Evolutionary conservation across 192 early-diverging fungal species (phyloP).

Genomic region (Backusella australiensis): DNA sequence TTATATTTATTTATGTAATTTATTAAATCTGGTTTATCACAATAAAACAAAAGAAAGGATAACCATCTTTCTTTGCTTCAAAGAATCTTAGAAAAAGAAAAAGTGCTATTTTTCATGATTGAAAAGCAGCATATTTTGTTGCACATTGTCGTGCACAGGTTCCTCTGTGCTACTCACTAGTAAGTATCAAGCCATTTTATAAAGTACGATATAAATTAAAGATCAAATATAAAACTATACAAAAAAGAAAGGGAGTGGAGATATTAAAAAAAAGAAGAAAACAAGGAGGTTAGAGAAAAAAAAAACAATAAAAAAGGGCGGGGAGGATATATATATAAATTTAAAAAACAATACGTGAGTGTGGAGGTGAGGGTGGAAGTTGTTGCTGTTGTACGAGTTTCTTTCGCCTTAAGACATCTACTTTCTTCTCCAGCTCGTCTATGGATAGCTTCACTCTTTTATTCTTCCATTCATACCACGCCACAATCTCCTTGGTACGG

Average conservation of each 20-base stretch:
- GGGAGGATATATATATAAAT: neutral
- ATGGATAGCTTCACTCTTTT: conserved; percentile 15
- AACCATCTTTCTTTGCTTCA: neutral
- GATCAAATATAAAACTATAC: neutral
- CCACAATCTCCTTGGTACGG: conserved; percentile 31
- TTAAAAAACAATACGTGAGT: conserved; percentile 1
- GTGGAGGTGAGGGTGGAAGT: neutral
- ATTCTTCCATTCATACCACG: conserved; percentile 36
- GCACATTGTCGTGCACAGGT: neutral
- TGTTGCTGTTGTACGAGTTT: conserved; percentile 4
- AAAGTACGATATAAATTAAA: neutral
- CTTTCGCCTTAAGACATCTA: conserved; percentile 22
- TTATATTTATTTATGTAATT: no score
- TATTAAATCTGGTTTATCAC: no score
- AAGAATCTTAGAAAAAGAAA: neutral
- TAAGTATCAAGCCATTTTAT: neutral
- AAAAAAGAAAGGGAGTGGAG: neutral
- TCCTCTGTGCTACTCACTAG: neutral
- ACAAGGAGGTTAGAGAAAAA: neutral
- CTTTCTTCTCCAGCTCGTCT: conserved; percentile 24
- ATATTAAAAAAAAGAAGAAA: neutral
- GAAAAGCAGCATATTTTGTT: neutral
- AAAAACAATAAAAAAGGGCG: neutral
- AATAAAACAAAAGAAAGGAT: neutral
- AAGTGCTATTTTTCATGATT: neutral